A percentile compares a stretch with the other conserved stretches of the same genome.
These are phyloP conservation scores for Phenoliferia sp. DNA, from an alignment of 1,284 basidiomycete genomes.

Conservation along the genomic window DNA sequence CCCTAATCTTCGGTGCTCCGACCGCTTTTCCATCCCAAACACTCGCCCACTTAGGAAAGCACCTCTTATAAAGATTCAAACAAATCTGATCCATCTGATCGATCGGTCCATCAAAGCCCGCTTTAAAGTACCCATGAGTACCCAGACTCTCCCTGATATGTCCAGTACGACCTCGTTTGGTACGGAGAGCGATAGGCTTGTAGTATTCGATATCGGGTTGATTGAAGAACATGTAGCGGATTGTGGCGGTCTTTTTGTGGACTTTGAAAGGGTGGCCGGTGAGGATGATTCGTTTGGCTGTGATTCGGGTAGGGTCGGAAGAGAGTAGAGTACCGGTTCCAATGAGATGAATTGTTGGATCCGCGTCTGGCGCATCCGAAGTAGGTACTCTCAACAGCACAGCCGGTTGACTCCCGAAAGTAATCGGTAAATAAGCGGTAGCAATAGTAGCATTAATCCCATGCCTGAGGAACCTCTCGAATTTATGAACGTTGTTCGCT, in stretches of 20 bases:
- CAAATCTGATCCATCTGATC: constrained; percentile 68
- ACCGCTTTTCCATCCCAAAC: neutral
- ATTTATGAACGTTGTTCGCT: constrained; percentile 95
- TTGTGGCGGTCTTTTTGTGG: constrained; percentile 94
- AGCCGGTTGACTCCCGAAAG: constrained; percentile 58
- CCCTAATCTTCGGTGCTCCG: constrained; percentile 2
- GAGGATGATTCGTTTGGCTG: constrained; percentile 86
- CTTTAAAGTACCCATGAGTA: constrained; percentile 95
- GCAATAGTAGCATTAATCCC: constrained; percentile 61
- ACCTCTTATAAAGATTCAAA: constrained; percentile 43
- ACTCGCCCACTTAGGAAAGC: constrained; percentile 43
- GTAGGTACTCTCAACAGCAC: constrained; percentile 35
- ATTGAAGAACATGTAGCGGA: constrained; percentile 99
- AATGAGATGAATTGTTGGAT: constrained; percentile 57
- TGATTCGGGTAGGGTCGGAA: constrained; percentile 84
- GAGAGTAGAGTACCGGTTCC: constrained; percentile 84
- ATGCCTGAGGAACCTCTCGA: constrained; percentile 84
- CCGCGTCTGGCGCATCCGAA: constrained; percentile 36
- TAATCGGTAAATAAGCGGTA: constrained; percentile 81
- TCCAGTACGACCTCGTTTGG: constrained; percentile 86
- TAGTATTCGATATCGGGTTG: constrained; percentile 84
- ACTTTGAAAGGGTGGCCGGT: constrained; percentile 97
- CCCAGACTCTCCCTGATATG: constrained; percentile 89
- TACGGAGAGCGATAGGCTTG: constrained; percentile 86
- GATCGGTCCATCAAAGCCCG: constrained; percentile 84